Percentiles rank a stretch among this genome's conserved stretches.
Conservation (phyloP, 2,329 filamentous ascomycete genomes). For the Cercospora citrullina region DNA sequence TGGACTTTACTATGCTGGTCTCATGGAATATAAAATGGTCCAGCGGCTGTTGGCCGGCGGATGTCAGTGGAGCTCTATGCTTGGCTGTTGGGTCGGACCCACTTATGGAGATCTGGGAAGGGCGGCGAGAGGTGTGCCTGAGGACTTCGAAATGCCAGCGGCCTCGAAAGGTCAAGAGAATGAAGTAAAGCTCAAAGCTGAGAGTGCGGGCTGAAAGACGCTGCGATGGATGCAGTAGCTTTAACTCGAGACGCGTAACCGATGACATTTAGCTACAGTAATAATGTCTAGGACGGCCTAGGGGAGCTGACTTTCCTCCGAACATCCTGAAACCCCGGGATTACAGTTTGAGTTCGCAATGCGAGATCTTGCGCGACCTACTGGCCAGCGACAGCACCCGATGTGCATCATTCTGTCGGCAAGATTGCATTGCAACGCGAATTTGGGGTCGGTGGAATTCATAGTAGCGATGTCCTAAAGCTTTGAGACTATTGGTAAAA, state of each 20-base stretch:
- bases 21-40: constrained; percentile 78
- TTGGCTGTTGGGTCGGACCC: constrained; percentile 78
- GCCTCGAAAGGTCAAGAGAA: background rate
- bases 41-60: constrained; percentile 70
- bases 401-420: background rate
- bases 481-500: background rate
- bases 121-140: constrained; percentile 76
- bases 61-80: constrained; percentile 76
- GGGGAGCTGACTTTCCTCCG: background rate
- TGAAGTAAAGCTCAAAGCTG: background rate
- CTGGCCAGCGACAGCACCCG: background rate
- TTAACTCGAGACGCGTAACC: background rate
- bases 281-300: background rate
- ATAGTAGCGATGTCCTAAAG: background rate
- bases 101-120: constrained; percentile 41
- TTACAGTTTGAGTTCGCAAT: background rate
- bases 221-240: background rate
- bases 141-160: constrained; percentile 58
- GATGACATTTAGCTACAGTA: background rate
- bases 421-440: background rate
- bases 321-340: background rate
- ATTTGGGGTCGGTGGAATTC: background rate
- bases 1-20: constrained; percentile 76
- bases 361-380: background rate
- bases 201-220: background rate